Evolutionary conservation across 495 filamentous ascomycete genomes (phyloP), one percentile per base, ranked within the genome.

Genomic region (Extremus antarcticus): DNA sequence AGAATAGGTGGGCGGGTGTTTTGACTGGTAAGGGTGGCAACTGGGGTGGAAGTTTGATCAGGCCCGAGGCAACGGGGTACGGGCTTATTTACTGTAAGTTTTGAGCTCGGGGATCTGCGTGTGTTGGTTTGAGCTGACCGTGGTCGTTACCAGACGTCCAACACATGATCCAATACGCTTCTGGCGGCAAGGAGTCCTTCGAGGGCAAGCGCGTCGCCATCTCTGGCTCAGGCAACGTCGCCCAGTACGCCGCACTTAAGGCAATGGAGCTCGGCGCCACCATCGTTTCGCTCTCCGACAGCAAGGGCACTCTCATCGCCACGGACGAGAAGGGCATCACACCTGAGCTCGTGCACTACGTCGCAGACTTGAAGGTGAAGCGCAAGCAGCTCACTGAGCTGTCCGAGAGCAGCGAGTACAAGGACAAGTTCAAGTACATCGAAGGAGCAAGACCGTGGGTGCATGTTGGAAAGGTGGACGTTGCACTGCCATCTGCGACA

Each of bases 161-260:
- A 60, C 90, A 95, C 78, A 98, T 98, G 92, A 87, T 97, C 70
- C 75, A 81, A 64, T 82, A 94, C 70, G 87, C 85, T 62, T 78
- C 81, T 22, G 74, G 75, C 55, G 89, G 89, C 72, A 82, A 86
- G 68, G 88, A 94, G 68, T 80, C 78, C 63, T 94, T 95, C 79
- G 72, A 78, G 50, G 92, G 90, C 69, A 97, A 97, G 78, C 85
- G 83, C 43, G 92, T 98, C 54, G 88, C 90, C 68, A 85, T 98
- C 74, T 95, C 92, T 43, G 92, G 92, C 52, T 97, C 92, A 58
- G 92, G 92, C 55, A 98, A 98, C 75, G 92, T 98, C 49, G 92
- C 92, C 48, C 92, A 98, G 77, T 97, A 90, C 77, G 90, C 92
- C 19, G 92, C 92, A 9, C 84, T 98, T 57, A 98, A 98, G 77